Conservation (phyloP, 495 filamentous ascomycete species). For the Echria macrotheca region DNA sequence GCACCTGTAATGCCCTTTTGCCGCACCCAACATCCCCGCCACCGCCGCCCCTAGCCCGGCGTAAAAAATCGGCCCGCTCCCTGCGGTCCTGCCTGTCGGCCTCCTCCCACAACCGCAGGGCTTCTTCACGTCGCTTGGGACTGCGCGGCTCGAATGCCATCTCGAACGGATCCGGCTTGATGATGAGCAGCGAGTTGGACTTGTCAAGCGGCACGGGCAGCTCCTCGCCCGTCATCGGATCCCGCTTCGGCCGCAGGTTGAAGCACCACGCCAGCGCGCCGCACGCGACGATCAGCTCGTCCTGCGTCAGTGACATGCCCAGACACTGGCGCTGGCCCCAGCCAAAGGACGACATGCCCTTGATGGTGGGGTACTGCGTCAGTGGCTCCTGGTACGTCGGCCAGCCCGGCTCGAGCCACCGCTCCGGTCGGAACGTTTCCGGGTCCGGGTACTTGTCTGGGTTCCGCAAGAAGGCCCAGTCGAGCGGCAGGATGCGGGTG, state of each 20-base stretch:
- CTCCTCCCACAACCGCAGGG: conserved; percentile 21
- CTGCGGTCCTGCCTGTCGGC: conserved; percentile 19
- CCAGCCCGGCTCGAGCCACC: conserved; percentile 45
- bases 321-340: conserved; percentile 58
- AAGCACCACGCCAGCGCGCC: conserved; percentile 45
- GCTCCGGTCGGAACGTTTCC: conserved; percentile 45
- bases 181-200: conserved; percentile 38
- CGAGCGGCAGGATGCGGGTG: conserved; percentile 45
- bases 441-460: conserved; percentile 46
- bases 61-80: conserved; percentile 24
- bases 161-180: conserved; percentile 38
- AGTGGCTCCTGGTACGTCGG: conserved; percentile 49
- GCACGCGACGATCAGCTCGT: conserved; percentile 41
- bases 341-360: conserved; percentile 48
- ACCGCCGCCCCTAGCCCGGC: not conserved
- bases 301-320: conserved; percentile 45
- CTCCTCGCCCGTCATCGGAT: conserved; percentile 27
- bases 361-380: conserved; percentile 39
- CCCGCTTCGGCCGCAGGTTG: conserved; percentile 35
- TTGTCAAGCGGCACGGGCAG: conserved; percentile 38
- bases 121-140: conserved; percentile 24
- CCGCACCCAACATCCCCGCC: no score
- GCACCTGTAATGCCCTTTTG: no score
- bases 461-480: conserved; percentile 39
- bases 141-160: conserved; percentile 39